Evolutionary conservation across 495 filamentous ascomycete species (phyloP).

Genomic region (Podospora bellae-mahoneyi): DNA sequence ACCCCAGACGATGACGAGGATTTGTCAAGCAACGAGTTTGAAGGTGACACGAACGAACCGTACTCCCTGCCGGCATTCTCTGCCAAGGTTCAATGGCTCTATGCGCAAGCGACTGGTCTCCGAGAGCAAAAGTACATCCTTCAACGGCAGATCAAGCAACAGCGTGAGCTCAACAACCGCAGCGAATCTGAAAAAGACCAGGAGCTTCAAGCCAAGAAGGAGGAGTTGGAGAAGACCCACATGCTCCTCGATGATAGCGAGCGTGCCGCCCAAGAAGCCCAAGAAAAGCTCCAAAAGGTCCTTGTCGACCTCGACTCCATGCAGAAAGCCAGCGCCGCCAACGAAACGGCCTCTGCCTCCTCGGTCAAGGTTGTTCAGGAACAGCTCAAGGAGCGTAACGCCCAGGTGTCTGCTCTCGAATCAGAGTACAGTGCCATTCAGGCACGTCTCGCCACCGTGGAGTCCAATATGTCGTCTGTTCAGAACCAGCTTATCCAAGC

Average conservation of each 20-base stretch:
- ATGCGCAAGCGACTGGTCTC: constrained; percentile 58
- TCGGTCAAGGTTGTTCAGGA: constrained; percentile 42
- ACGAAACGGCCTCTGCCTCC: constrained; percentile 35
- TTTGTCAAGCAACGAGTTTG: constrained; percentile 48
- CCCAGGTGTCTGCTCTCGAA: constrained; percentile 48
- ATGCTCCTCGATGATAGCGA: constrained; percentile 47
- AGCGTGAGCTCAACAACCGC: constrained; percentile 78
- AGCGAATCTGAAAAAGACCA: constrained; percentile 59
- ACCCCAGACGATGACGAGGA: constrained; percentile 46
- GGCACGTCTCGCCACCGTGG: constrained; percentile 35
- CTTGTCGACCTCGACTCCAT: constrained; percentile 53
- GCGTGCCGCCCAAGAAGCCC: constrained; percentile 44
- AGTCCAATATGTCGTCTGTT: constrained; percentile 18
- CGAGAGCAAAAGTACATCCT: constrained; percentile 82
- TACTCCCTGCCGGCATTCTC: constrained; percentile 70
- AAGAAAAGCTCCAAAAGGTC: constrained; percentile 46
- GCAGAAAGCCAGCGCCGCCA: constrained; percentile 35
- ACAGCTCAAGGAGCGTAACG: constrained; percentile 49
- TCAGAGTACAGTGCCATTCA: constrained; percentile 41
- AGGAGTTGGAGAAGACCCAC: constrained; percentile 53
- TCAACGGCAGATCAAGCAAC: constrained; percentile 85
- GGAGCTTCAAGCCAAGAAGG: constrained; percentile 47
- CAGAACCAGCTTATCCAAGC: constrained; percentile 16
- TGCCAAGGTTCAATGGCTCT: constrained; percentile 72
- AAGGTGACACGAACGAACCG: constrained; percentile 47